These are phyloP conservation scores for Boletus sp. DNA, from an alignment of 768 basidiomycete species.

Conservation along the genomic window DNA sequence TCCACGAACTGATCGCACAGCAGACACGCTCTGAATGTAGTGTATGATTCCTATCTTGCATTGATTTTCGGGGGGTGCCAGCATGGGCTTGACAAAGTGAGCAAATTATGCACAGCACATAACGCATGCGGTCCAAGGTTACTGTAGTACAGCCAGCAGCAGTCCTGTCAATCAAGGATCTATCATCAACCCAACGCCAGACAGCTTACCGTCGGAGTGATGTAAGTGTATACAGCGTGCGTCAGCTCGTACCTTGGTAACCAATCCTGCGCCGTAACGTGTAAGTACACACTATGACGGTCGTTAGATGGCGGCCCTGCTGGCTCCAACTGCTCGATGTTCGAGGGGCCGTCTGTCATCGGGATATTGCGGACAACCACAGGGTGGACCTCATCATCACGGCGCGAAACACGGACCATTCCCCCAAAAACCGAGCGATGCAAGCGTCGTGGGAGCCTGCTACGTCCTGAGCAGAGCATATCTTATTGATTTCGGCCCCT, in stretches of 20 bases:
- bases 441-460: neutral
- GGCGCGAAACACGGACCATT: neutral
- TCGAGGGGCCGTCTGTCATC: neutral
- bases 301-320: neutral
- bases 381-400: neutral
- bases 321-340: neutral
- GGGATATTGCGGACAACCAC: neutral
- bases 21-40: neutral
- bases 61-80: neutral
- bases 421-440: neutral
- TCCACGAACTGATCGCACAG: neutral
- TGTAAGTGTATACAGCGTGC: neutral
- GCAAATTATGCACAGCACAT: neutral
- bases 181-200: neutral
- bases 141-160: neutral
- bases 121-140: neutral
- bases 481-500: neutral
- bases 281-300: neutral
- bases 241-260: neutral
- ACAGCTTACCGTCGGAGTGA: neutral
- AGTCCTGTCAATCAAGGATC: neutral
- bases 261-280: neutral
- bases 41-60: neutral
- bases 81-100: neutral
- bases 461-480: neutral